These are phyloP conservation scores for Halenospora varia DNA, from an alignment of 495 filamentous ascomycete species.

Conservation along the genomic window DNA sequence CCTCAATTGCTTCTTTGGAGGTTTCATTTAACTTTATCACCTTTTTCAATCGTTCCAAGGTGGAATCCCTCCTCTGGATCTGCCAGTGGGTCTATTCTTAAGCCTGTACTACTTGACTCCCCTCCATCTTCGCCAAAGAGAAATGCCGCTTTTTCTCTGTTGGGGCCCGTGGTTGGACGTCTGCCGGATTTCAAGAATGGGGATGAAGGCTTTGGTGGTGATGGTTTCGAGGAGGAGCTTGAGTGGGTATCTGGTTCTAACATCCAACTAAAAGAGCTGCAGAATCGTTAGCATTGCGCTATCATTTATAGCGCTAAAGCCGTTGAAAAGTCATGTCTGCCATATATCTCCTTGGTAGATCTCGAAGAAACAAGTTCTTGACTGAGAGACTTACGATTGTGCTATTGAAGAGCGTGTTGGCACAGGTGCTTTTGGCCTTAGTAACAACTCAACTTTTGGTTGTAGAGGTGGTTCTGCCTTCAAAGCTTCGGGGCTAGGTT, in stretches of 20 bases:
- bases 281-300: not conserved
- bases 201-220: slow-evolving; percentile 36
- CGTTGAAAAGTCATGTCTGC: no score
- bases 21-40: slow-evolving; percentile 6
- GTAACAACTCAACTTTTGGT: no score
- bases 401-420: slow-evolving; percentile 65
- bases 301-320: not conserved
- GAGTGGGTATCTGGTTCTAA: slow-evolving; percentile 50
- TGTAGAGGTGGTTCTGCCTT: not conserved
- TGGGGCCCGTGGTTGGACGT: slow-evolving; percentile 18
- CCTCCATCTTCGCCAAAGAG: slow-evolving; percentile 48
- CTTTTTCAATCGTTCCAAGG: slow-evolving; percentile 20
- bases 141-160: slow-evolving; percentile 50
- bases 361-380: not conserved
- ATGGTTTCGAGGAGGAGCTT: slow-evolving; percentile 33
- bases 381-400: slow-evolving; percentile 46
- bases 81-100: slow-evolving; percentile 2
- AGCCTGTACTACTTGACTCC: slow-evolving; percentile 11
- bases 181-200: slow-evolving; percentile 34
- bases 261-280: slow-evolving; percentile 86
- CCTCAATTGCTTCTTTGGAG: not conserved
- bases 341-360: no score
- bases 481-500: no score
- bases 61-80: slow-evolving; percentile 23
- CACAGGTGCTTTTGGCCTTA: slow-evolving; percentile 32